These are phyloP conservation scores for Pedinophyceae sp. DNA, from an alignment of 139 green algal genomes.

Conservation along the genomic window DNA sequence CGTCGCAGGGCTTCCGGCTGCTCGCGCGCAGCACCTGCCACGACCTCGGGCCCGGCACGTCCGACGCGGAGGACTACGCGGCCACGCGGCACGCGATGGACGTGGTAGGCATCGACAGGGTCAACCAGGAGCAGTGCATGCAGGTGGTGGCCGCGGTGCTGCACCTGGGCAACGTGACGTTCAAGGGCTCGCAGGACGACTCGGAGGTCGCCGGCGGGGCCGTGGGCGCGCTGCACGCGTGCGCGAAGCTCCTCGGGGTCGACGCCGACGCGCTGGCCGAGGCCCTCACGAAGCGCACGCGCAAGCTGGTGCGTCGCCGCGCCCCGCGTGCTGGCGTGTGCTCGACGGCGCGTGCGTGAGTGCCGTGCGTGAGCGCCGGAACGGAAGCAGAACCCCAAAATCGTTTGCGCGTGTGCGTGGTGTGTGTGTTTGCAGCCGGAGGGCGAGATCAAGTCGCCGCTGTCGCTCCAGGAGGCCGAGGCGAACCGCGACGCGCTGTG, in stretches of 20 bases:
- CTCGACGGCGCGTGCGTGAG: not conserved
- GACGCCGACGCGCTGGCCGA: conserved; percentile 45
- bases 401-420: no score
- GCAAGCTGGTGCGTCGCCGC: conserved; percentile 61
- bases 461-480: no score
- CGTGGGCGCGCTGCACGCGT: conserved; percentile 21
- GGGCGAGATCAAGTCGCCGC: no score
- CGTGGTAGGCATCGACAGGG: conserved; percentile 72
- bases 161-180: conserved; percentile 86
- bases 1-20: conserved; percentile 65
- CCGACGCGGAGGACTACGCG: conserved; percentile 81
- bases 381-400: not conserved
- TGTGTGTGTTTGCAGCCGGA: no score
- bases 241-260: conserved; percentile 60
- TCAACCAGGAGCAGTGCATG: conserved; percentile 63
- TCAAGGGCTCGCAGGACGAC: conserved; percentile 30
- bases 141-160: conserved; percentile 76
- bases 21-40: conserved; percentile 78
- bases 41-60: conserved; percentile 55
- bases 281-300: conserved; percentile 76
- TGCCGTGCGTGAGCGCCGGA: no score
- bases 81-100: conserved; percentile 79
- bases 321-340: not conserved
- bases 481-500: conserved; percentile 84
- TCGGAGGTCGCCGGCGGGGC: conserved; percentile 5